Evolutionary conservation across 2,329 filamentous ascomycete genomes (phyloP).

Genomic region (Alternaria sp.): DNA sequence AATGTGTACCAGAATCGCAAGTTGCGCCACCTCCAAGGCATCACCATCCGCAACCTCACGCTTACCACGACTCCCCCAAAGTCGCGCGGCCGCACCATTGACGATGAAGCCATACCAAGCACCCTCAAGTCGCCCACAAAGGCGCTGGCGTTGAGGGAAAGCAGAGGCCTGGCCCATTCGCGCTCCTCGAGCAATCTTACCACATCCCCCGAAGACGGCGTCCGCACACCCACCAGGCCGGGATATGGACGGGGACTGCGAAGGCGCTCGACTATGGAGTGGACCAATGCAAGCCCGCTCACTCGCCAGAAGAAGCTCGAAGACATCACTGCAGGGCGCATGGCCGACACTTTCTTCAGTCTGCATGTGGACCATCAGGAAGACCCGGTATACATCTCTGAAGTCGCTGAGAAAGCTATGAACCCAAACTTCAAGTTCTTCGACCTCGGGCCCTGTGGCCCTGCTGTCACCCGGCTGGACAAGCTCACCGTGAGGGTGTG

Average conservation of each 20-base stretch:
- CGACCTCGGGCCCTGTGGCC: constrained; percentile 71
- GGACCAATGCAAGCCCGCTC: constrained; percentile 66
- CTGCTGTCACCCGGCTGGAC: constrained; percentile 71
- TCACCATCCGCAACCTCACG: constrained; percentile 85
- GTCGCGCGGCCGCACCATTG: constrained; percentile 68
- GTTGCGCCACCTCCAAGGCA: constrained; percentile 84
- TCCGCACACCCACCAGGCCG: constrained; percentile 44
- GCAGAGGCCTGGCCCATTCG: constrained; percentile 62
- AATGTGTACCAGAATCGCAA: constrained; percentile 73
- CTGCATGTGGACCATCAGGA: constrained; percentile 71
- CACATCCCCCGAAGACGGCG: constrained; percentile 30
- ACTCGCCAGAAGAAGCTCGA: constrained; percentile 78
- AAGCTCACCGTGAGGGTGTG: constrained; percentile 76
- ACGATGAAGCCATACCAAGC: constrained; percentile 77
- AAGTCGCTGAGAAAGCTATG: constrained; percentile 79
- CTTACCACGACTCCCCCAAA: constrained; percentile 64
- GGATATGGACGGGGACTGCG: constrained; percentile 51
- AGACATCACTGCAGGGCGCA: constrained; percentile 71
- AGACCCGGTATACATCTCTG: constrained; percentile 89
- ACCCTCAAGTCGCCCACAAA: constrained; percentile 72
- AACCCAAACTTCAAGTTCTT: constrained; percentile 92
- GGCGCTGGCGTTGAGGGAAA: constrained; percentile 63
- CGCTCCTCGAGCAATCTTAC: constrained; percentile 65
- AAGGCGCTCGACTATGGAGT: constrained; percentile 69
- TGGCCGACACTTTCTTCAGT: constrained; percentile 91